These are phyloP conservation scores for Ramaria sp. DNA, from an alignment of 768 basidiomycete species.

Conservation along the genomic window DNA sequence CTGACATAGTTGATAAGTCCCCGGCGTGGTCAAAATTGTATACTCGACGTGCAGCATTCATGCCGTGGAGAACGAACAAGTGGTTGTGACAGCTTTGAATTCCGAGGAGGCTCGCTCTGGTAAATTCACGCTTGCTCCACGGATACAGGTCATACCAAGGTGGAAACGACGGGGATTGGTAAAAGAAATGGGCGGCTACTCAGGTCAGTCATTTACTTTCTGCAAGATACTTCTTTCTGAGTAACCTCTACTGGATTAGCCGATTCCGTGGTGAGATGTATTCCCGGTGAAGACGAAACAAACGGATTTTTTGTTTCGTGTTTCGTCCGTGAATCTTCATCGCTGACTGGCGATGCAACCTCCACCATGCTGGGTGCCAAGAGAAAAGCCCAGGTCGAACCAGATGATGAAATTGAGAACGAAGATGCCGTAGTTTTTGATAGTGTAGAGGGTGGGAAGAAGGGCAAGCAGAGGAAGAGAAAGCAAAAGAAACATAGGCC, in stretches of 20 bases:
- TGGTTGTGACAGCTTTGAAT: constrained; percentile 63
- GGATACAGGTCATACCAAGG: constrained; percentile 54
- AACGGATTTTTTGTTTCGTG: constrained; percentile 99
- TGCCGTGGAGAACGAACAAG: constrained; percentile 85
- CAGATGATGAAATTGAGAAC: constrained; percentile 5
- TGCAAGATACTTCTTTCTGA: background rate
- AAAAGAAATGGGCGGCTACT: constrained; percentile 44
- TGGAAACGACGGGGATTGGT: constrained; percentile 77
- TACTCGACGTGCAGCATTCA: constrained; percentile 98
- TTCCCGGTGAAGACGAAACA: constrained; percentile 73
- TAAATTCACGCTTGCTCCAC: constrained; percentile 60
- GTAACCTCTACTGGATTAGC: constrained; percentile 34
- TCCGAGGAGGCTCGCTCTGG: constrained; percentile 55
- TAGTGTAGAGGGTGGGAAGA: constrained; percentile 17
- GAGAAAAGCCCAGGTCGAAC: background rate
- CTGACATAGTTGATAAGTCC: constrained; percentile 38
- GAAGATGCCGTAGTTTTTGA: constrained; percentile 2
- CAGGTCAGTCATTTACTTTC: constrained; percentile 28
- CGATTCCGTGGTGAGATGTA: constrained; percentile 56
- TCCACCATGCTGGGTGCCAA: background rate
- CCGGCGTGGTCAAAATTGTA: constrained; percentile 67
- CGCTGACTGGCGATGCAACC: constrained; percentile 1
- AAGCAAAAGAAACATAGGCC: too few relatives aligned
- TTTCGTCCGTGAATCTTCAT: constrained; percentile 38
- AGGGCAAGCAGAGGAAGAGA: constrained; percentile 7